These are phyloP conservation scores for Volvariella volvacea DNA, from an alignment of 1,284 basidiomycete species.

Conservation along the genomic window DNA sequence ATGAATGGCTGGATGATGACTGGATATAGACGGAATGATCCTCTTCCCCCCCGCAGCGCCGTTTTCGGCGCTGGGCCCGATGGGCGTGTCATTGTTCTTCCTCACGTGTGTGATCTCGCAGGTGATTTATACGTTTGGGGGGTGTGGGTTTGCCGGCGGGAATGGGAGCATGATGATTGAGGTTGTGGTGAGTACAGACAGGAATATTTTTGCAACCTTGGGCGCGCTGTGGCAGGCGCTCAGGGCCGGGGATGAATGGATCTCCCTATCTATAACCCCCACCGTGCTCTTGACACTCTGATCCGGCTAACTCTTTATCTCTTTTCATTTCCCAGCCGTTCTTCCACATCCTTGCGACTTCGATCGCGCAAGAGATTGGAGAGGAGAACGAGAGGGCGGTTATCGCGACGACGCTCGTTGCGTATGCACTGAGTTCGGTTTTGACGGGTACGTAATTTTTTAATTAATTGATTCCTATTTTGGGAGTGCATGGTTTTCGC, in stretches of 20 bases:
- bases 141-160: slow-evolving; percentile 82
- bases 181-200: slow-evolving; percentile 64
- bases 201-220: slow-evolving; percentile 6
- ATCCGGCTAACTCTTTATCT: not conserved
- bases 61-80: slow-evolving; percentile 79
- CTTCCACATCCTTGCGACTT: slow-evolving; percentile 86
- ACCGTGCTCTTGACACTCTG: no score
- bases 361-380: slow-evolving; percentile 71
- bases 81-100: slow-evolving; percentile 95
- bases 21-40: slow-evolving; percentile 78
- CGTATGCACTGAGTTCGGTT: slow-evolving; percentile 87
- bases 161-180: slow-evolving; percentile 99
- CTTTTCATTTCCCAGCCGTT: slow-evolving; percentile 58
- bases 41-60: slow-evolving; percentile 83
- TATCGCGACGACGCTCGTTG: slow-evolving; percentile 86
- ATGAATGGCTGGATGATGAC: slow-evolving; percentile 2
- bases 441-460: slow-evolving; percentile 63
- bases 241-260: no score
- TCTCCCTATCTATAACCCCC: no score
- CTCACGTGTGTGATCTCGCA: slow-evolving; percentile 77
- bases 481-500: not conserved
- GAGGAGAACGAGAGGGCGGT: slow-evolving; percentile 66
- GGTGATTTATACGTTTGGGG: slow-evolving; percentile 81
- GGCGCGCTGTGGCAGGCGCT: no score
- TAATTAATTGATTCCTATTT: not conserved